These are phyloP conservation scores for Pleurotus giganteus DNA, from an alignment of 768 basidiomycete species.

Conservation along the genomic window DNA sequence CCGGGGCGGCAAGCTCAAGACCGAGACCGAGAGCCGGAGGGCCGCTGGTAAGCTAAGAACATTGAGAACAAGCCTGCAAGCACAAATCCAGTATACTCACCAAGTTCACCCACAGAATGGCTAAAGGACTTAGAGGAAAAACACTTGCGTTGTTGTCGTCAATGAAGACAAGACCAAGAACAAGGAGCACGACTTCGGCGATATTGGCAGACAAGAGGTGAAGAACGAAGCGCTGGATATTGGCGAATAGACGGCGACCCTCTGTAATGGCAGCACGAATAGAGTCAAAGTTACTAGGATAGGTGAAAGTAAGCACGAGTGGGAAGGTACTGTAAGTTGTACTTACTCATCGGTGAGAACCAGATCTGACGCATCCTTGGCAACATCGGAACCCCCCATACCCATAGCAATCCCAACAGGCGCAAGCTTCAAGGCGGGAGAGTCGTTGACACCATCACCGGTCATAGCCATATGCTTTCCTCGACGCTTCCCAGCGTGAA, in stretches of 20 bases:
- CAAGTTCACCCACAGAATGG: slow-evolving; percentile 51
- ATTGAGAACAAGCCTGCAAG: not conserved
- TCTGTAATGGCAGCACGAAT: slow-evolving; percentile 55
- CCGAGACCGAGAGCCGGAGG: slow-evolving; percentile 58
- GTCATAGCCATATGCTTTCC: slow-evolving; percentile 55
- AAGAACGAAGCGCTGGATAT: slow-evolving; percentile 54
- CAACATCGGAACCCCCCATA: slow-evolving; percentile 30
- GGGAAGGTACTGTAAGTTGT: too few relatives aligned
- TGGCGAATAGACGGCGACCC: slow-evolving; percentile 54
- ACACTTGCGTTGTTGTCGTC: slow-evolving; percentile 44
- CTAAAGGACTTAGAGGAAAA: slow-evolving; percentile 56
- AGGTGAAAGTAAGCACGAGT: too few relatives aligned
- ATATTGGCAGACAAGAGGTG: slow-evolving; percentile 54
- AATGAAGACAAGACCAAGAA: slow-evolving; percentile 58
- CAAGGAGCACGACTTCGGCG: slow-evolving; percentile 50
- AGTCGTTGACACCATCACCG: slow-evolving; percentile 60
- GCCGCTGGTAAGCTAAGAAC: slow-evolving; percentile 34
- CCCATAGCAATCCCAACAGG: slow-evolving; percentile 17
- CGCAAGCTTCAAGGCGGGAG: slow-evolving; percentile 34
- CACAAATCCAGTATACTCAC: slow-evolving; percentile 20
- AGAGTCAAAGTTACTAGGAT: slow-evolving; percentile 50
- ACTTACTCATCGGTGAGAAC: slow-evolving; percentile 83
- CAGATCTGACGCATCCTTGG: slow-evolving; percentile 46
- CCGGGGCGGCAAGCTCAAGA: slow-evolving; percentile 42
- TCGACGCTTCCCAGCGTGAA: slow-evolving; percentile 56